Conservation (phyloP, 1,139 yeast genomes). For the Pichia sp. region DNA sequence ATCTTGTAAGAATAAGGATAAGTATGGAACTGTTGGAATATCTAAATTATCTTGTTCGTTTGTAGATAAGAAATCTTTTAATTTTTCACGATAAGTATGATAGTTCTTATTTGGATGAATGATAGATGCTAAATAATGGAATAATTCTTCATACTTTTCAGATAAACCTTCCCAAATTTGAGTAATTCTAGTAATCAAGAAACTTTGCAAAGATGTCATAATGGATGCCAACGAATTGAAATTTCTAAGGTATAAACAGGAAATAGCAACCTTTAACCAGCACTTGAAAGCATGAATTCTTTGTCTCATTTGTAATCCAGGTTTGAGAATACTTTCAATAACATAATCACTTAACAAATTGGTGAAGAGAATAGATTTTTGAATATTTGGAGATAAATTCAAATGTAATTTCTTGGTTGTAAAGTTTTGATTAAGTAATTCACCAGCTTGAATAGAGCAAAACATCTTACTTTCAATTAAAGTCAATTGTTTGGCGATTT, state of each 20-base stretch:
- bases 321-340: slow-evolving; percentile 69
- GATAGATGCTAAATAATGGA: slow-evolving; percentile 65
- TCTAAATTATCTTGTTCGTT: slow-evolving; percentile 48
- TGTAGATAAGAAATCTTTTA: slow-evolving; percentile 52
- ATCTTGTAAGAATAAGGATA: slow-evolving; percentile 82
- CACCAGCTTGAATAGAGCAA: slow-evolving; percentile 65
- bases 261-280: slow-evolving; percentile 84
- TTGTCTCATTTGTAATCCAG: slow-evolving; percentile 45
- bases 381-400: slow-evolving; percentile 71
- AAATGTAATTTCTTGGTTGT: slow-evolving; percentile 61
- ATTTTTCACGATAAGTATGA: slow-evolving; percentile 65
- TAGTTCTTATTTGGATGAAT: slow-evolving; percentile 86
- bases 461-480: slow-evolving; percentile 74
- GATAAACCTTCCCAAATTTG: slow-evolving; percentile 67
- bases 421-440: slow-evolving; percentile 72
- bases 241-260: slow-evolving; percentile 77
- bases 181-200: slow-evolving; percentile 67
- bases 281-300: slow-evolving; percentile 63
- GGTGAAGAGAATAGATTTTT: slow-evolving; percentile 67
- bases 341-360: slow-evolving; percentile 83
- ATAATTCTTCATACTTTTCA: slow-evolving; percentile 62
- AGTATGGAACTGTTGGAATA: slow-evolving; percentile 81
- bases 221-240: slow-evolving; percentile 90
- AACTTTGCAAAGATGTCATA: slow-evolving; percentile 80
- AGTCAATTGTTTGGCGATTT: slow-evolving; percentile 83